Evolutionary conservation across 495 filamentous ascomycete species (phyloP).

Genomic region (Tuber umbilicatum): DNA sequence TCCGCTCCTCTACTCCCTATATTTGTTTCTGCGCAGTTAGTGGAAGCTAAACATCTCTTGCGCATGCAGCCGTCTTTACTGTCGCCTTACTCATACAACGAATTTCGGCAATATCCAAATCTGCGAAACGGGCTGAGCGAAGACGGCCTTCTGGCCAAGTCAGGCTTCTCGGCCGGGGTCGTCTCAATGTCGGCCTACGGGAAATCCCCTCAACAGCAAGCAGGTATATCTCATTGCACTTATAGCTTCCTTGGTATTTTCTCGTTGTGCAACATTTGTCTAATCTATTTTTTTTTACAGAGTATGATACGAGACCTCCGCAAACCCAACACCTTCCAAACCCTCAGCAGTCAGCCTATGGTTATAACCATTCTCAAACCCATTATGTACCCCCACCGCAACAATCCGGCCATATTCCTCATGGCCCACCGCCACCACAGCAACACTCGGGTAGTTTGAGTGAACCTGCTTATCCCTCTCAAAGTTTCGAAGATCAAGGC

Average conservation of each 20-base stretch:
- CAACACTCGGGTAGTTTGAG: constrained; percentile 36
- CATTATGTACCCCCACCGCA: constrained; percentile 38
- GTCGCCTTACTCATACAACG: constrained; percentile 29
- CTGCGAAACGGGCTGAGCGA: constrained; percentile 39
- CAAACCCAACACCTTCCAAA: constrained; percentile 44
- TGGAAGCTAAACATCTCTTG: constrained; percentile 20
- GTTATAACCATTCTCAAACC: constrained; percentile 29
- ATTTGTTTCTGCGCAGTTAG: constrained; percentile 5
- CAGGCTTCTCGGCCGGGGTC: constrained; percentile 43
- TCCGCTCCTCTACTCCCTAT: constrained; percentile 10
- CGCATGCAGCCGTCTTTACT: constrained; percentile 19
- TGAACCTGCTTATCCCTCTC: constrained; percentile 35
- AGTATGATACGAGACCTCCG: constrained; percentile 48
- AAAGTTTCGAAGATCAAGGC: constrained; percentile 50
- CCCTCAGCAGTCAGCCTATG: constrained; percentile 39
- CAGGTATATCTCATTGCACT: constrained; percentile 44
- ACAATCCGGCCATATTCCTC: constrained; percentile 24
- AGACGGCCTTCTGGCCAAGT: constrained; percentile 46
- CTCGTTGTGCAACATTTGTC: constrained; percentile 5
- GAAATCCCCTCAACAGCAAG: constrained; percentile 48
- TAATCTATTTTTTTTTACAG: constrained; percentile 37
- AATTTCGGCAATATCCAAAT: constrained; percentile 32
- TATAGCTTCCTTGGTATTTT: constrained; percentile 3
- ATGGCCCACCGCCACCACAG: constrained; percentile 28
- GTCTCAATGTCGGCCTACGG: constrained; percentile 55